phyloP scores from a whole-genome alignment of 768 basidiomycete genomes.

The Cystofilobasidium macerans region DNA sequence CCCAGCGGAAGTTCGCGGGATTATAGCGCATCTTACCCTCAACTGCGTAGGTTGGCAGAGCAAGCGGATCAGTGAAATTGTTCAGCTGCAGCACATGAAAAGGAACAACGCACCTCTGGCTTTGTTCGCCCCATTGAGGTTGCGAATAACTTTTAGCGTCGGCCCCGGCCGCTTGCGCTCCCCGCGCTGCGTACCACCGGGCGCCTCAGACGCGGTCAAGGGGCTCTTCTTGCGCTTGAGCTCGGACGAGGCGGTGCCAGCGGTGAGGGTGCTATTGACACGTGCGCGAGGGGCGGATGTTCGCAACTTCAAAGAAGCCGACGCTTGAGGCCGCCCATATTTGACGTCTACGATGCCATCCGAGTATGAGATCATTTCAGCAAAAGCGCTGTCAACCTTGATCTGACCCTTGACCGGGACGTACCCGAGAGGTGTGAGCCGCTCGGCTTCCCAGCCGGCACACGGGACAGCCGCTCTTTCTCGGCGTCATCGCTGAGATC shows the following conservation, averaged over 20 bases:
- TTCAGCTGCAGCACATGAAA: neutral
- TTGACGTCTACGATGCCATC: neutral
- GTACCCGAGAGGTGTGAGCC: neutral
- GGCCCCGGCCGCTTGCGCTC: neutral
- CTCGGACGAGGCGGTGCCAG: slow-evolving; percentile 5
- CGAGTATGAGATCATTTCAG: too few relatives aligned
- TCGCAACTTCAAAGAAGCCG: neutral
- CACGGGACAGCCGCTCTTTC: slow-evolving; percentile 42
- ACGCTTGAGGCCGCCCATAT: too few relatives aligned
- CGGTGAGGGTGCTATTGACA: slow-evolving; percentile 7
- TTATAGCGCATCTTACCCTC: slow-evolving; percentile 98
- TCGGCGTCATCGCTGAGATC: slow-evolving; percentile 79
- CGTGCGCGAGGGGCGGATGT: neutral
- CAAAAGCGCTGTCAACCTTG: too few relatives aligned
- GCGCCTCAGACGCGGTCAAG: neutral
- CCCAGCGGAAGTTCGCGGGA: slow-evolving; percentile 78
- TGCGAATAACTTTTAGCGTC: slow-evolving; percentile 10
- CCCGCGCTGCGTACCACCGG: neutral
- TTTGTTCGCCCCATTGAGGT: neutral
- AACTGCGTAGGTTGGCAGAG: slow-evolving; percentile 43
- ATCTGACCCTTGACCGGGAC: too few relatives aligned
- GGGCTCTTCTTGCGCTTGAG: slow-evolving; percentile 15
- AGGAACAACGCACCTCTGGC: slow-evolving; percentile 14
- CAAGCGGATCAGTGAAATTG: too few relatives aligned
- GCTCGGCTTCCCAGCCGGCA: neutral